Percentiles rank a stretch among this genome's conserved stretches.
phyloP scores from a whole-genome alignment of 2,329 filamentous ascomycete genomes.

The Pseudocercospora macadamiae region DNA sequence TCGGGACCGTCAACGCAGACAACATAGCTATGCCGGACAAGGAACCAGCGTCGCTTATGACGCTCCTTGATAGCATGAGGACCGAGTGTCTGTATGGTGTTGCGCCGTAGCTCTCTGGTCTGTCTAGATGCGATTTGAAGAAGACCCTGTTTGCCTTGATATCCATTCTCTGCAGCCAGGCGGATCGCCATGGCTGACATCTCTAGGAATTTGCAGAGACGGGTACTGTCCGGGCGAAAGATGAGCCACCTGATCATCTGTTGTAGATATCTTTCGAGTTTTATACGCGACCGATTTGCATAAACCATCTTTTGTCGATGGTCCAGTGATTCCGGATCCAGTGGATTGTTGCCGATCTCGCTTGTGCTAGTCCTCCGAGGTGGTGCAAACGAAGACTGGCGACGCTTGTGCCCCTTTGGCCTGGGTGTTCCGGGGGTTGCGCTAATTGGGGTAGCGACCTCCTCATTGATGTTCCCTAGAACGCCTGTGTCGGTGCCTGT shows the following conservation, averaged over 20 bases:
- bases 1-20: constrained; percentile 98
- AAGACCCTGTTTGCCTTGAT: constrained; percentile 96
- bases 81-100: constrained; percentile 27
- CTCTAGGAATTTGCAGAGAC: constrained; percentile 93
- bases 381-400: constrained; percentile 59
- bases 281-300: constrained; percentile 79
- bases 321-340: constrained; percentile 37
- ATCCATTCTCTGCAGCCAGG: constrained; percentile 91
- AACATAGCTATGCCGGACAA: constrained; percentile 96
- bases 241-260: constrained; percentile 96
- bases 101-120: constrained; percentile 49
- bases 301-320: constrained; percentile 57
- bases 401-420: constrained; percentile 46
- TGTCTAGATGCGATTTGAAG: constrained; percentile 87
- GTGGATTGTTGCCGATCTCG: constrained; percentile 42
- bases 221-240: constrained; percentile 92
- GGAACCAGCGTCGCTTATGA: constrained; percentile 93
- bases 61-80: constrained; percentile 77
- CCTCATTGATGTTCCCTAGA: constrained; percentile 4
- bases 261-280: constrained; percentile 86
- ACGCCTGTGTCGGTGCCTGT: constrained; percentile 45
- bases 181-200: constrained; percentile 91
- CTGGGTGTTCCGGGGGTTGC: constrained; percentile 46
- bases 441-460: constrained; percentile 3
- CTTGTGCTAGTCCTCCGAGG: constrained; percentile 61